Evolutionary conservation across 768 basidiomycete species (phyloP), one percentile per base, ranked within the genome.

Genomic region (Udeniomyces megalosporus): DNA sequence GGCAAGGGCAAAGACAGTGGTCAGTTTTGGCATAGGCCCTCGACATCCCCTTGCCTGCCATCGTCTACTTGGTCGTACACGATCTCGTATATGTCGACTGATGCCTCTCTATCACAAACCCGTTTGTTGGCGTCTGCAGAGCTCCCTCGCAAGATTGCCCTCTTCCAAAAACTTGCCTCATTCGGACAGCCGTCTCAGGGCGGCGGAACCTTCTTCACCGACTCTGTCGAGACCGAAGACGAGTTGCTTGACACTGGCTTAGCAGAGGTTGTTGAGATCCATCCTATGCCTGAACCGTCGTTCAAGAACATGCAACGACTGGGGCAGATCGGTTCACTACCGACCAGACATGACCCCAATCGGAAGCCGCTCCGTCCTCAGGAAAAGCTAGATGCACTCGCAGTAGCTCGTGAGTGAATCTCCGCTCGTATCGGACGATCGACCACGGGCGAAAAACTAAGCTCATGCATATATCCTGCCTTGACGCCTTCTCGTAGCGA

Each of bases 181-280:
- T 60, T 35, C 24, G 58, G 58, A n/a, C 47, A 49, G 31, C 58
- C 58, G 14, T 32, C 58, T 10, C 28, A 60, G 20, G 58, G 58
- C 0, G 58, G 58, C 15, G 58, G 58, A 22, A 60, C 58, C 4
- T 60, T 51, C 48, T 60, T 60, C 34, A 60, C 58, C 24, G 46
- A 35, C 38, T 22, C 58, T 4, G 32, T 60, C 49, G 32, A 50
- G 11, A 28, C 50, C 10, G 58, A 60, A 28, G 55, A 57, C 0
- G 55, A 57, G 10, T 20, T 57, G 11, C 7, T 45, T 24, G 55
- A 57, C 5, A 17, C 48, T 42, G 58, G 56, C 31, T 14, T 28
- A 22, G 50, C 50, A 20, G 31, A 52, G 24, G 26, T 28, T 6
- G 28, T 52, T 26, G 50, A 52, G 50, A 52, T 52, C 31, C 50